Conservation (phyloP, 163 green algal genomes). For the Botryococcus braunii region DNA sequence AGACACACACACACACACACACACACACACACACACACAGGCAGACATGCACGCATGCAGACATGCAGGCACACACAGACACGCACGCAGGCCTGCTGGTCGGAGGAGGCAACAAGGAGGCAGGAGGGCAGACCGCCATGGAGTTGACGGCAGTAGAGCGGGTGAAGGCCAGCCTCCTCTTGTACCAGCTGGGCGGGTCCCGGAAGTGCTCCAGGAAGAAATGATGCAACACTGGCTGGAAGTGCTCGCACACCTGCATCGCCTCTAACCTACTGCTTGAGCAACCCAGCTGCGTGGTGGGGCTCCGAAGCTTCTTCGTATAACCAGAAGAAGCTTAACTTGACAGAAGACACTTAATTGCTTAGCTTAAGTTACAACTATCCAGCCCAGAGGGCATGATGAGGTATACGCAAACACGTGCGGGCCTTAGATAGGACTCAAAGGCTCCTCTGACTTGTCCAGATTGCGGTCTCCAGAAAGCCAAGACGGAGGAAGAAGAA, state of each 20-base stretch:
- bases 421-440: too few relatives aligned
- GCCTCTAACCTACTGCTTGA: not conserved
- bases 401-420: too few relatives aligned
- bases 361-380: too few relatives aligned
- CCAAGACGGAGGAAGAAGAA: too few relatives aligned
- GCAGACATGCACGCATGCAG: too few relatives aligned
- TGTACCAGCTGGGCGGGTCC: constrained; percentile 69
- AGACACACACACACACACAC: too few relatives aligned
- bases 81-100: not conserved
- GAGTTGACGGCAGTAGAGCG: constrained; percentile 70
- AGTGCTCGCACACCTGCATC: constrained; percentile 36
- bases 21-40: too few relatives aligned
- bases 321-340: not conserved
- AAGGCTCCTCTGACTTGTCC: too few relatives aligned
- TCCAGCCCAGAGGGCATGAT: too few relatives aligned
- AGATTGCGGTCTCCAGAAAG: too few relatives aligned
- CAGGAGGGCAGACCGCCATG: constrained; percentile 47
- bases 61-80: too few relatives aligned
- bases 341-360: not conserved
- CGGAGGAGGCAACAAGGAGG: not conserved
- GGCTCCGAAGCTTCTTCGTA: not conserved
- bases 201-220: constrained; percentile 89
- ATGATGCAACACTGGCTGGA: constrained; percentile 76
- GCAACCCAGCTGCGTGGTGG: not conserved
- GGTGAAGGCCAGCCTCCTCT: constrained; percentile 61